phyloP scores from a whole-genome alignment of 257 asterid species.

The Striga asiatica region DNA sequence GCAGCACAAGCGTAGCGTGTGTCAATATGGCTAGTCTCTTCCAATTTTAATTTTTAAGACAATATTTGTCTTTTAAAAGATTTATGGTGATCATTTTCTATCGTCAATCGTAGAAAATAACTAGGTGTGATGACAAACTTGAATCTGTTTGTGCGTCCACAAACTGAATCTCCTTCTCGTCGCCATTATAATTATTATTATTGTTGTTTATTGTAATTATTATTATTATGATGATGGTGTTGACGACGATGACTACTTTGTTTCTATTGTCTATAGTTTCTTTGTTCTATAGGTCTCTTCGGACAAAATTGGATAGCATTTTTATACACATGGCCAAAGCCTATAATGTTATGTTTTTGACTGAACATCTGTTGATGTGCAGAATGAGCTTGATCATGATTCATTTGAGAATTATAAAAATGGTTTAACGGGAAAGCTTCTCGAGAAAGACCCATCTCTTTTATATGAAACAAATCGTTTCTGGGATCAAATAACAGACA shows the following conservation, averaged over 20 bases:
- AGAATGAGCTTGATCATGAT: slow-evolving; percentile 62
- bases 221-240: no score
- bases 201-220: no score
- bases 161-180: neutral
- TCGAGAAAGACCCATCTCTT: slow-evolving; percentile 96
- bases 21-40: neutral
- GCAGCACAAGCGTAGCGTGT: neutral
- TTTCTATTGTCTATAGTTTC: neutral
- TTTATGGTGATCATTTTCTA: neutral
- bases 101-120: neutral
- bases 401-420: slow-evolving; percentile 69
- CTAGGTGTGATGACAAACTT: neutral
- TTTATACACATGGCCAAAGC: neutral
- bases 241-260: no score
- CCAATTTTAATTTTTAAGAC: neutral
- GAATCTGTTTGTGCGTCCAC: neutral
- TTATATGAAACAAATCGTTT: slow-evolving; percentile 65
- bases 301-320: neutral
- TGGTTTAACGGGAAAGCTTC: slow-evolving; percentile 73
- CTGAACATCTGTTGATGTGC: slow-evolving; percentile 23
- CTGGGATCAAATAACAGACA: slow-evolving; percentile 89
- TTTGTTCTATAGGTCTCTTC: neutral
- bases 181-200: no score
- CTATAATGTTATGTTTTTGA: slow-evolving; percentile 8
- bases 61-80: neutral